Evolutionary conservation across 2,329 filamentous ascomycete species (phyloP).

Genomic region (Aspergillus carbonarius): DNA sequence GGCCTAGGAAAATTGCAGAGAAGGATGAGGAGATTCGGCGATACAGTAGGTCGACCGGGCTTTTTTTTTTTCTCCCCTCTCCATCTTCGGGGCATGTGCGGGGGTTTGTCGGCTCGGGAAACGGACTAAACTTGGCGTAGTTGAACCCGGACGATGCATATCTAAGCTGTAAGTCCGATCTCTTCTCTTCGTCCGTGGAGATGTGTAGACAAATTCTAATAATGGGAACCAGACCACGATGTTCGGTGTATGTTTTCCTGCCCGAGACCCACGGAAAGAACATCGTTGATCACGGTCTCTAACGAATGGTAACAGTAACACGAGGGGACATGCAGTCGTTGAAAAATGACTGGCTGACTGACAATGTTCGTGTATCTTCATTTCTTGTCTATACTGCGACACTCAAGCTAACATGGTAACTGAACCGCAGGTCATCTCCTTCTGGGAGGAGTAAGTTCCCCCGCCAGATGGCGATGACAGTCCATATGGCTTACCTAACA

Average conservation of each 20-base stretch:
- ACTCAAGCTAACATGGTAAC: slow-evolving; percentile 23
- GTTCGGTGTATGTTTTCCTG: slow-evolving; percentile 56
- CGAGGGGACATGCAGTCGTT: slow-evolving; percentile 85
- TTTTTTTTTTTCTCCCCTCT: background rate
- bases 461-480: background rate
- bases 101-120: slow-evolving; percentile 15
- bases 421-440: slow-evolving; percentile 73
- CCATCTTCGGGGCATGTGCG: background rate
- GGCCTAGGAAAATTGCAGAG: slow-evolving; percentile 35
- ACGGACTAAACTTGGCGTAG: slow-evolving; percentile 25
- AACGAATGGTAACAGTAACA: slow-evolving; percentile 60
- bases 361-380: slow-evolving; percentile 67
- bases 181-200: background rate
- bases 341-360: slow-evolving; percentile 92
- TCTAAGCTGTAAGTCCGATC: slow-evolving; percentile 62
- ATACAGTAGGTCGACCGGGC: slow-evolving; percentile 31
- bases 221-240: slow-evolving; percentile 56
- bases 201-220: slow-evolving; percentile 12
- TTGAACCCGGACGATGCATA: slow-evolving; percentile 66
- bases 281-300: slow-evolving; percentile 7
- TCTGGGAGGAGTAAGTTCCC: slow-evolving; percentile 84
- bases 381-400: slow-evolving; percentile 1
- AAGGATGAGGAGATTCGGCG: slow-evolving; percentile 37
- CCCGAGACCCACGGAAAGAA: background rate
- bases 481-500: slow-evolving; percentile 11